These are phyloP conservation scores for Escovopsis sp. DNA, from an alignment of 2,329 filamentous ascomycete species.

Conservation along the genomic window DNA sequence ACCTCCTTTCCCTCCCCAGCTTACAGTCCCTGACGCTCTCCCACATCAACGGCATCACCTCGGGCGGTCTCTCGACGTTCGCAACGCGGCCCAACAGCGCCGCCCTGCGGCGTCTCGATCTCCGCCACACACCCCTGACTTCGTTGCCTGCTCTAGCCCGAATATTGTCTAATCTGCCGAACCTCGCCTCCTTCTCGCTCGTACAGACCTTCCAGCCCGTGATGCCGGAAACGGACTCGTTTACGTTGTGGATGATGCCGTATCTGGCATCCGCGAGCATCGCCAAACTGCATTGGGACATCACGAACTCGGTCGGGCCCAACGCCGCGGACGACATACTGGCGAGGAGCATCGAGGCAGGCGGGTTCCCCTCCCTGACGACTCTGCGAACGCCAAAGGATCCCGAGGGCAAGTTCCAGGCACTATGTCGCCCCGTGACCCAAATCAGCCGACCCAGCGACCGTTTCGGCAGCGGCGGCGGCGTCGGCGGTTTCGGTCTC, in stretches of 20 bases:
- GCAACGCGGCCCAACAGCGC: slow-evolving; percentile 33
- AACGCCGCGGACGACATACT: slow-evolving; percentile 46
- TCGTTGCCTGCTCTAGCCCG: slow-evolving; percentile 43
- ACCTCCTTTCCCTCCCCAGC: slow-evolving; percentile 38
- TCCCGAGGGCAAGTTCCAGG: slow-evolving; percentile 53
- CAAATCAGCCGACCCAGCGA: slow-evolving; percentile 37
- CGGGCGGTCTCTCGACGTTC: slow-evolving; percentile 40
- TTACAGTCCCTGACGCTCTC: slow-evolving; percentile 41
- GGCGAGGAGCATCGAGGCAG: slow-evolving; percentile 44
- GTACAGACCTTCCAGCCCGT: slow-evolving; percentile 39
- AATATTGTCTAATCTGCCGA: slow-evolving; percentile 40
- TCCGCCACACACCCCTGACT: slow-evolving; percentile 41
- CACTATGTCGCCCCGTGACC: slow-evolving; percentile 48
- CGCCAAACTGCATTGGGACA: slow-evolving; percentile 47
- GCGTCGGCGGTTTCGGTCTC: slow-evolving; percentile 1
- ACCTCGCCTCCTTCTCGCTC: slow-evolving; percentile 35
- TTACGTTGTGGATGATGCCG: slow-evolving; percentile 45
- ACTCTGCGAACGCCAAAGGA: slow-evolving; percentile 52
- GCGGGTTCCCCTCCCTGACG: slow-evolving; percentile 47
- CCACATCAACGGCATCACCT: slow-evolving; percentile 40
- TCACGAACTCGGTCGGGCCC: slow-evolving; percentile 33
- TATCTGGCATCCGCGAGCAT: slow-evolving; percentile 44
- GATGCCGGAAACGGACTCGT: slow-evolving; percentile 39
- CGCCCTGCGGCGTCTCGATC: slow-evolving; percentile 33
- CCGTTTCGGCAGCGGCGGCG: slow-evolving; percentile 21